Base-by-base conservation (phyloP, 148 eudicot species). In the Nyssa sinensis region DNA sequence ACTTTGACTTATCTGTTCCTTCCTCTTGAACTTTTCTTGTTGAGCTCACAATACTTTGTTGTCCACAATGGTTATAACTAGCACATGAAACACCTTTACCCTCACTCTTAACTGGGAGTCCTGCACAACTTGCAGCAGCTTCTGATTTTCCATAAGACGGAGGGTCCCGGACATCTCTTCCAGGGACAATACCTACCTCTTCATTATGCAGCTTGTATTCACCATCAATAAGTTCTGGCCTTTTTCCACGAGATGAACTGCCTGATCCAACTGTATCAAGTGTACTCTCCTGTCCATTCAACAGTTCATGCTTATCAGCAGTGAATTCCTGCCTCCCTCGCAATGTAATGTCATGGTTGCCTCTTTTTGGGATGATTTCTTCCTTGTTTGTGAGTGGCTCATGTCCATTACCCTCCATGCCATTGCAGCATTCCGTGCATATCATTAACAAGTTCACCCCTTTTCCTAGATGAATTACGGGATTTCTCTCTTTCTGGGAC, bases 1-100 rank as follows among this genome's bases (percentile, higher is more conserved):
- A 73, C 77, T 88, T 86, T 31, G 71, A 62, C 67, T 81, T 74
- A 62, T 82, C 88, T 75, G 81, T 31, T 73, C 69, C 84, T 72
- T 84, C 90, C 77, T 61, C 85, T 63, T 63, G 79, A 76, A 53
- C 74, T 76, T 72, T 82, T 39, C 62, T 76, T 49, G 62, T 51
- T 28, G 81, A 44, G 62, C 44, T 83, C 24, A 60, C 79, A 70
- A 77, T 70, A 69, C 7, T 66, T 49, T 80, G 66, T 81, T 71
- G 79, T 59, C 72, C 58, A 37, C 34, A 67, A 34, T 71, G 58
- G 32, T 76, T 63, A 55, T 65, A 57, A 44, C 67, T 67, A 30
- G 79, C 69, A 5, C 86, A 53, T 29, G 73, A 62, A 71, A 39
- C 81, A 60, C 76, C 68, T 64, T 59, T 74, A 66, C 49, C 76